Conservation (phyloP, 1,284 basidiomycete species). For the Moesziomyces globuligerus region DNA sequence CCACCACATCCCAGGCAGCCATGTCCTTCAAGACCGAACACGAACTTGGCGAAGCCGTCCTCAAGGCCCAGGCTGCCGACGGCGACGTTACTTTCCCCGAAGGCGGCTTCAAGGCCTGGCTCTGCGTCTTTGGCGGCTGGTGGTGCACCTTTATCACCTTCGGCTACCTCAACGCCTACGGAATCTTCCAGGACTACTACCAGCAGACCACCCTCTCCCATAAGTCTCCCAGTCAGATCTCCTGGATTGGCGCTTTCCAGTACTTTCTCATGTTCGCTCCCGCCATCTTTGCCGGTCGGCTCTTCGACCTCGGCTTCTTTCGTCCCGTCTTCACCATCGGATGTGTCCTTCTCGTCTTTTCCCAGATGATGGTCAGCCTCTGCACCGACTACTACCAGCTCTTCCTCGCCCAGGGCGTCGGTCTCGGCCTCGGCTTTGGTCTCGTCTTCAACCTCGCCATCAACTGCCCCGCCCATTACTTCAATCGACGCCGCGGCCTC, state of each 20-base stretch:
- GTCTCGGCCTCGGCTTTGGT: slow-evolving; percentile 54
- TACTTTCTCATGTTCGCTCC: slow-evolving; percentile 48
- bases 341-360: slow-evolving; percentile 42
- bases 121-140: slow-evolving; percentile 51
- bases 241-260: slow-evolving; percentile 55
- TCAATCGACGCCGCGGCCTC: slow-evolving; percentile 29
- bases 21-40: slow-evolving; percentile 42
- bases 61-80: slow-evolving; percentile 33
- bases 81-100: slow-evolving; percentile 42
- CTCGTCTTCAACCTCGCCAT: slow-evolving; percentile 42
- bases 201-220: slow-evolving; percentile 32
- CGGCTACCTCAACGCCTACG: slow-evolving; percentile 52
- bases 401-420: slow-evolving; percentile 57
- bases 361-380: slow-evolving; percentile 58
- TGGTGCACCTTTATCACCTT: slow-evolving; percentile 50
- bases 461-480: slow-evolving; percentile 45
- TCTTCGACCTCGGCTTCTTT: slow-evolving; percentile 53
- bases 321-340: slow-evolving; percentile 32
- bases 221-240: slow-evolving; percentile 34
- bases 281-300: slow-evolving; percentile 41
- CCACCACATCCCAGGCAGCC: slow-evolving; percentile 32
- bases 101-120: slow-evolving; percentile 50
- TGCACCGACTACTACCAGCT: slow-evolving; percentile 56
- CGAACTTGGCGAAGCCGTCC: slow-evolving; percentile 29
- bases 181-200: slow-evolving; percentile 52